Evolutionary conservation across 1,284 basidiomycete species (phyloP).

Genomic region (Takashimella koratensis): DNA sequence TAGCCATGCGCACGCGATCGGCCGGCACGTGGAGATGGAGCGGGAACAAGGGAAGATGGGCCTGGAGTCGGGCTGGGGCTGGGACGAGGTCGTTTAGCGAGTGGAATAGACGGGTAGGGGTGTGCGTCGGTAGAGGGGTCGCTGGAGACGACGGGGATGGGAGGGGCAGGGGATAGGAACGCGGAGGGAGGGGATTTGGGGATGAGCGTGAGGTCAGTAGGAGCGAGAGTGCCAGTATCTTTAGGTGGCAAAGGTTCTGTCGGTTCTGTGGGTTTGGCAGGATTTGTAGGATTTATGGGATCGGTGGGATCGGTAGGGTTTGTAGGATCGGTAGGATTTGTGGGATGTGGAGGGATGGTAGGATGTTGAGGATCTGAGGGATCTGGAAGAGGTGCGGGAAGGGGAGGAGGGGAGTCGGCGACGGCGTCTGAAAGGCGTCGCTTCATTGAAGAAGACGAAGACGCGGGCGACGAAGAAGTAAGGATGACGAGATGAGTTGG

Average conservation of each 20-base stretch:
- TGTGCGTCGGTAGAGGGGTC: background rate
- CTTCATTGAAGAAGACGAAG: background rate
- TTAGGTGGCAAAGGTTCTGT: too few relatives aligned
- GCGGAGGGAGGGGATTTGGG: too few relatives aligned
- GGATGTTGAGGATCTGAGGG: background rate
- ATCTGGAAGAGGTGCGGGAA: background rate
- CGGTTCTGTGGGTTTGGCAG: too few relatives aligned
- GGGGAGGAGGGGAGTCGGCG: background rate
- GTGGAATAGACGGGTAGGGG: too few relatives aligned
- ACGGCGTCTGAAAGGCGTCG: background rate
- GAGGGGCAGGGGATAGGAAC: too few relatives aligned
- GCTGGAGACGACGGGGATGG: background rate
- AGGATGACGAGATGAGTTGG: too few relatives aligned
- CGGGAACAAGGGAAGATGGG: slow-evolving; percentile 11
- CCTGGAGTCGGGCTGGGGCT: slow-evolving; percentile 5
- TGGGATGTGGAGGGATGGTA: background rate
- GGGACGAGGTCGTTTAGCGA: background rate
- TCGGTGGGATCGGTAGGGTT: too few relatives aligned
- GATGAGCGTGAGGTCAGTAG: too few relatives aligned
- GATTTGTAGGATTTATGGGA: too few relatives aligned
- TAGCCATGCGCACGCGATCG: background rate
- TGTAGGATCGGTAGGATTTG: too few relatives aligned
- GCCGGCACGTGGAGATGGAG: background rate
- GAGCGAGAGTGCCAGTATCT: too few relatives aligned
- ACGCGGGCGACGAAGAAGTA: background rate